These are phyloP conservation scores for Lithospermum erythrorhizon DNA, from an alignment of 257 asterid genomes.

Conservation along the genomic window DNA sequence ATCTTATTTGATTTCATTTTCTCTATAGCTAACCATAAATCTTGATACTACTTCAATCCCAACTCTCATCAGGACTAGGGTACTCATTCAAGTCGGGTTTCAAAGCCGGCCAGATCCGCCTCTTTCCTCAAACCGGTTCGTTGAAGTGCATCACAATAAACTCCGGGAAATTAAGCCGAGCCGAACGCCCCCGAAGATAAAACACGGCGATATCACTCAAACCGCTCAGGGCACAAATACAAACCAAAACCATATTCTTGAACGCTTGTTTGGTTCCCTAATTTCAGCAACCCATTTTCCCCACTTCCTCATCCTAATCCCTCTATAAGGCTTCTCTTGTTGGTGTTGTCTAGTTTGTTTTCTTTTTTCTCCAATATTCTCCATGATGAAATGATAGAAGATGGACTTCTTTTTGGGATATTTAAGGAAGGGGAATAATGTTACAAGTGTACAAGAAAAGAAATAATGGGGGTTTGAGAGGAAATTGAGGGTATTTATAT, in stretches of 20 bases:
- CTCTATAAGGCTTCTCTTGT: conserved; percentile 57
- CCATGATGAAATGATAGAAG: neutral
- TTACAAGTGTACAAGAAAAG: neutral
- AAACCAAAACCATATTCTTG: conserved; percentile 90
- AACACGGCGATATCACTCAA: conserved; percentile 80
- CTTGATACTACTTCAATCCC: neutral
- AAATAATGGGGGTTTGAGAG: neutral
- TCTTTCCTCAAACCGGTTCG: neutral
- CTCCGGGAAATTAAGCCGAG: conserved; percentile 81
- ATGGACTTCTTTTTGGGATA: neutral
- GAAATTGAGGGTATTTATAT: conserved; percentile 1
- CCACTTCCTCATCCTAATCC: conserved; percentile 94
- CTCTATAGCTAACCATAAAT: too few relatives aligned
- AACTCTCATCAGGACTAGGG: conserved; percentile 61
- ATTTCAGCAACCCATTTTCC: conserved; percentile 97
- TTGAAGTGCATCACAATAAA: conserved; percentile 57
- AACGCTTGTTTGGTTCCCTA: conserved; percentile 73
- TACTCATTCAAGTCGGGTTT: conserved; percentile 80
- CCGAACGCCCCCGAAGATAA: conserved; percentile 69
- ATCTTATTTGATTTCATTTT: neutral
- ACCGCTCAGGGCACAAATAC: conserved; percentile 82
- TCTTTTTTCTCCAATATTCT: conserved; percentile 37
- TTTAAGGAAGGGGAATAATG: conserved; percentile 10
- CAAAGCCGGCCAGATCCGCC: conserved; percentile 22
- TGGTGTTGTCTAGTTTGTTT: conserved; percentile 29